Evolutionary conservation across 805 yeast genomes (phyloP), one percentile per base, ranked within the genome.

Genomic region (Saturnispora sekii): DNA sequence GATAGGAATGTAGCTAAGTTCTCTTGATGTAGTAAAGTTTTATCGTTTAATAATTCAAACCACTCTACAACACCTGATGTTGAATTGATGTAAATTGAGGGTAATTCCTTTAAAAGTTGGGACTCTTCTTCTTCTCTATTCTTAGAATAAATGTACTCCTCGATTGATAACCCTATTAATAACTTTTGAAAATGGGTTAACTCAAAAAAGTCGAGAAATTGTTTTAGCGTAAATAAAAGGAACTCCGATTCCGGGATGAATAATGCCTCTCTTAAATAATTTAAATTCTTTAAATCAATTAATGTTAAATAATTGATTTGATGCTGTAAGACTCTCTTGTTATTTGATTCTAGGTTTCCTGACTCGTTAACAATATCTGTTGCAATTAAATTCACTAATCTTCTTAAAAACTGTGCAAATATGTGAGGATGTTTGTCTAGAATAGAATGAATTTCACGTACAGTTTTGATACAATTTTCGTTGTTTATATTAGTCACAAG

Each of bases 381-480:
- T 54, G 57, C 50, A 34, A 53, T 46, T 31, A 56, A 62, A 39
- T 54, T 59, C n/a, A 63, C 47, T 35, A 65, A 51, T 46, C 60
- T 57, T 48, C 58, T 61, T 32, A 65, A 43, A 44, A 60, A 67
- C 37, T 53, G 56, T 45, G 56, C 50, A 48, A 62, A 62, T 34
- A 64, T 63, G 36, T 61, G 64, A 9, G 64, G 59, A 31, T 65
- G 57, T 44, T 62, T 63, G 10, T 57, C 61, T 45, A 74, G 55
- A 28, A 80, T 68, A 51, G 64, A 65, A 45, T 68, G 66, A 55
- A 79, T 75, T 55, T 79, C 75, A 34, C 57, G 53, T 40, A 60
- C 55, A 26, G 70, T 64, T 16, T 61, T 48, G 18, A 61, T 63
- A 55, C 70, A 66, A 58, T 70, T 72, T 17, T 61, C 60, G 18